A percentile compares a stretch with the other conserved stretches of the same genome.
Evolutionary conservation across 2,329 filamentous ascomycete species (phyloP).

Genomic region (Endothia cerciana): DNA sequence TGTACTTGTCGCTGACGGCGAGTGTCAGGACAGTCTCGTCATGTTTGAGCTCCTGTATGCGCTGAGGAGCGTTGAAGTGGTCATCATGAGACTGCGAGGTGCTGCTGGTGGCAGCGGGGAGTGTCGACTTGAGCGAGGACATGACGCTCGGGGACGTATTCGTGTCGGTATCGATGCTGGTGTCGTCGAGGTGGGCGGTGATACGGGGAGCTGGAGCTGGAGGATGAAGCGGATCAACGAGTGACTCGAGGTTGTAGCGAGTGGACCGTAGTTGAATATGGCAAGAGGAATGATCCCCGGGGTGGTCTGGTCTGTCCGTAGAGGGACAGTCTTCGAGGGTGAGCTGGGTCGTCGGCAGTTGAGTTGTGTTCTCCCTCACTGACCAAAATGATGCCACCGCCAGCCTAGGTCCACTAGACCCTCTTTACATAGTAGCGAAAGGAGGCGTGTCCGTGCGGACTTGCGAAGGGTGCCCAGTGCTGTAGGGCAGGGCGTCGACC

Average conservation of each 20-base stretch:
- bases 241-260: constrained; percentile 1
- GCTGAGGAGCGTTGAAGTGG: constrained; percentile 52
- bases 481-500: not conserved
- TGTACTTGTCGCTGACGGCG: constrained; percentile 76
- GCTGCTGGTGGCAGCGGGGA: constrained; percentile 12
- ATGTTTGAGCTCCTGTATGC: constrained; percentile 76
- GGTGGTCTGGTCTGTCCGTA: not conserved
- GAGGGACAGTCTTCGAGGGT: not conserved
- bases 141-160: constrained; percentile 4
- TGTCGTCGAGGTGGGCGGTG: not conserved
- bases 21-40: constrained; percentile 81
- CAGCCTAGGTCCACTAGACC: constrained; percentile 6
- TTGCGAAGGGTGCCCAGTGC: not conserved
- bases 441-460: not conserved
- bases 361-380: not conserved
- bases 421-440: not conserved
- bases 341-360: not conserved
- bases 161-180: constrained; percentile 1
- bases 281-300: no score
- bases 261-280: not conserved
- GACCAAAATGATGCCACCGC: constrained; percentile 21
- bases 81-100: constrained; percentile 19
- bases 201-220: not conserved
- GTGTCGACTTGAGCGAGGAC: not conserved
- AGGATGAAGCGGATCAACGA: not conserved